Base-by-base conservation (phyloP, 163 green algal genomes). In the Chloromonas sp. region DNA sequence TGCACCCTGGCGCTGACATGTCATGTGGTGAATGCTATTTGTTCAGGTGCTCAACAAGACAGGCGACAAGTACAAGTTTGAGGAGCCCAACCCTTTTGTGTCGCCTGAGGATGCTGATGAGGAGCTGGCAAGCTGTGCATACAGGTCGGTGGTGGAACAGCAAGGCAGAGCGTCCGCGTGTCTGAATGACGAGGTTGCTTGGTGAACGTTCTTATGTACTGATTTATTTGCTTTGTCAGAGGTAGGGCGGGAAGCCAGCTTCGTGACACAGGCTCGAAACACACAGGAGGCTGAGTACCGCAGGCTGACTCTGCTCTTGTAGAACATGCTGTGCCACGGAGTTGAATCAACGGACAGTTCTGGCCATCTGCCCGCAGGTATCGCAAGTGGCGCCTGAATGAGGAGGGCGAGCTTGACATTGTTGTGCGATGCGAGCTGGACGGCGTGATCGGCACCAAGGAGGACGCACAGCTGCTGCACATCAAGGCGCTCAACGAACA, bases 401-500 rank as follows among this genome's bases (percentile, higher is more conserved):
- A 93, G 1, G 88, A 89, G n/a, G 91, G 92, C 0, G 88, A 89
- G n/a, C 82, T 92, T 0, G 85, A 92, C 3, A 87, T 99, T 81
- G 92, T 98, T 77, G 97, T 98, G 87, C 95, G 97, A n/a, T 99
- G 95, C 88, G 94, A 98, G 85, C 14, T 99, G 57, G 96, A 99
- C 85, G 95, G 85, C 13, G 93, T 97, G 60, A 91, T 96, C 66
- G 86, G 92, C 66, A 87, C 87, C 61, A 94, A 95, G 88, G 92
- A 93, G n/a, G 84, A 90, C 78, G 84, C 93, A 66, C 93, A 97
- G 89, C 90, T 96, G 79, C 76, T 96, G 0, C 94, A 90, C 57
- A 92, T 99, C 86, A 97, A 98, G 84, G 94, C 96, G 1, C 93
- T 99, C 78, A 98, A 98, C 87, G 97, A 99, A 92, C 98, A 95